Evolutionary conservation across 1,139 yeast species (phyloP).

Genomic region (Pichia norvegensis): DNA sequence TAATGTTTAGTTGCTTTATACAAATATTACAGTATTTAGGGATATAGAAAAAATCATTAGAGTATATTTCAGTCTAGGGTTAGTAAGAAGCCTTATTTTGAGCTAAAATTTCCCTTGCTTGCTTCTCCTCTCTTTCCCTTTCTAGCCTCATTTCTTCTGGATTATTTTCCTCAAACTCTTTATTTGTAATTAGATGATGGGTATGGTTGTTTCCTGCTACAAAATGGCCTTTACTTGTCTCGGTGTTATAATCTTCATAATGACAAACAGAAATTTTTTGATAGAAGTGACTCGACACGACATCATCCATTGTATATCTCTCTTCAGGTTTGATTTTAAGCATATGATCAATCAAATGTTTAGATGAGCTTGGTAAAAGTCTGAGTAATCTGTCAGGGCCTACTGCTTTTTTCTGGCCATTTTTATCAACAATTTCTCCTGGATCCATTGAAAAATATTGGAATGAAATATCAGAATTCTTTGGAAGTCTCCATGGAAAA

Average conservation of each 20-base stretch:
- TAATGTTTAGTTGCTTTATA: background rate
- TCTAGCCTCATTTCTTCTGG: constrained; percentile 35
- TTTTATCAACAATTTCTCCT: constrained; percentile 19
- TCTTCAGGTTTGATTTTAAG: constrained; percentile 57
- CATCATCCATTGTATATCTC: constrained; percentile 64
- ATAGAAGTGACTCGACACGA: constrained; percentile 68
- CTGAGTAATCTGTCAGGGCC: constrained; percentile 91
- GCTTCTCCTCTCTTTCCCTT: constrained; percentile 29
- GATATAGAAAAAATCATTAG: background rate
- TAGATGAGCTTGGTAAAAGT: constrained; percentile 75
- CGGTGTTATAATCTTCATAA: constrained; percentile 12
- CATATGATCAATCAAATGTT: constrained; percentile 72
- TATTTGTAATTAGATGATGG: constrained; percentile 49
- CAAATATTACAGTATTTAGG: background rate
- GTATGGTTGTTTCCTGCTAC: constrained; percentile 31
- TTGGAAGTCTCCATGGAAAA: constrained; percentile 75
- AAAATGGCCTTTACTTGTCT: constrained; percentile 11
- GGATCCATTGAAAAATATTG: constrained; percentile 22
- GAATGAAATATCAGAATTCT: constrained; percentile 38
- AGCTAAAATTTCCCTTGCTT: constrained; percentile 14
- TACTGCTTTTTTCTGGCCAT: constrained; percentile 23
- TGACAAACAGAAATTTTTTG: constrained; percentile 42
- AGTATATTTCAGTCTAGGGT: background rate
- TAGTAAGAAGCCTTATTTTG: background rate
- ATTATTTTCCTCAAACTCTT: constrained; percentile 37